Percentiles rank a stretch among this genome's conserved stretches.
These are phyloP conservation scores for Penicillium sp. DNA, from an alignment of 2,329 filamentous ascomycete genomes.

Conservation along the genomic window DNA sequence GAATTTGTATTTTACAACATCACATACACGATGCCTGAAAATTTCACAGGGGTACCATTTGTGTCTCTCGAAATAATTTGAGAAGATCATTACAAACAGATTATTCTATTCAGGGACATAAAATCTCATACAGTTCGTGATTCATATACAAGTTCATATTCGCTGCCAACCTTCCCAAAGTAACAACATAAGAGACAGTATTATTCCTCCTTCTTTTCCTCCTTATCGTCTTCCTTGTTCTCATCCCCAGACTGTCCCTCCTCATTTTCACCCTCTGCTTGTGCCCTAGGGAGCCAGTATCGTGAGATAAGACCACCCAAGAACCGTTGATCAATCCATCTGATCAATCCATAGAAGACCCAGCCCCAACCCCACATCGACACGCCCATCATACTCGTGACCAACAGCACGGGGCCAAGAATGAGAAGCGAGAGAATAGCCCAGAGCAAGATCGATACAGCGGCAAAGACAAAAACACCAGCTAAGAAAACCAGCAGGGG, in stretches of 20 bases:
- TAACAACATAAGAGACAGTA: not conserved
- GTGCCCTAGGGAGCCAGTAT: constrained; percentile 22
- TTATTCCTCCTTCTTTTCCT: not conserved
- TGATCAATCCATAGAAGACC: constrained; percentile 29
- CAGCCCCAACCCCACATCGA: constrained; percentile 34
- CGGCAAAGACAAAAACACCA: constrained; percentile 35
- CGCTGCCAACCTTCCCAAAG: not conserved
- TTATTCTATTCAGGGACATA: too few species aligned
- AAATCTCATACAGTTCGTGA: not conserved
- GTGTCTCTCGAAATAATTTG: constrained; percentile 11
- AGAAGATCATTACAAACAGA: not conserved
- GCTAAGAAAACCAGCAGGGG: constrained; percentile 36
- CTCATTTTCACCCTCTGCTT: not conserved
- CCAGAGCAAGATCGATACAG: constrained; percentile 33
- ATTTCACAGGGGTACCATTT: constrained; percentile 11
- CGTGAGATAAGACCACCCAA: constrained; percentile 27
- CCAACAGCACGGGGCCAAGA: constrained; percentile 31
- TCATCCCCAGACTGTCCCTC: not conserved
- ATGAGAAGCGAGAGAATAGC: constrained; percentile 32
- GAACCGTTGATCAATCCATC: constrained; percentile 27
- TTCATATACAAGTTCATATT: not conserved
- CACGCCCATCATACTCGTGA: constrained; percentile 31
- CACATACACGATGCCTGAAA: constrained; percentile 18
- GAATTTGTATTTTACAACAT: constrained; percentile 21
- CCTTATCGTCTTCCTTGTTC: constrained; percentile 9